A percentile compares a stretch with the other conserved stretches of the same genome.
These are phyloP conservation scores for Dioszegia hungarica DNA, from an alignment of 768 basidiomycete species.

Conservation along the genomic window DNA sequence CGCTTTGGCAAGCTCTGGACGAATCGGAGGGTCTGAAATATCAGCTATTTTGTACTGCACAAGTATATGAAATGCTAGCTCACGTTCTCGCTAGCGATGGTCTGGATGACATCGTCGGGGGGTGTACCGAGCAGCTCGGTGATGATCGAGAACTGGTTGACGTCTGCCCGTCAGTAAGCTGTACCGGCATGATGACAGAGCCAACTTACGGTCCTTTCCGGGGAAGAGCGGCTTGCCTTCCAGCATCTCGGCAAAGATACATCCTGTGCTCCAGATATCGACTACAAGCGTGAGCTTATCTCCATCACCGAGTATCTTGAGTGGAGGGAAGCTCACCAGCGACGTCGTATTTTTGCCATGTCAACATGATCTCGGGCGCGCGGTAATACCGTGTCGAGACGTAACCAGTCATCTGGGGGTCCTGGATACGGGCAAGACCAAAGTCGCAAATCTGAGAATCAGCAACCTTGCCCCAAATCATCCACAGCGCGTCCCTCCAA, in stretches of 20 bases:
- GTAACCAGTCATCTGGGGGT: conserved; percentile 99
- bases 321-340: conserved; percentile 59
- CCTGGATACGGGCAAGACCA: conserved; percentile 95
- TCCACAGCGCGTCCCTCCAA: neutral
- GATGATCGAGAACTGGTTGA: conserved; percentile 99
- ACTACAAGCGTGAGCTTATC: conserved; percentile 51
- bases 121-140: conserved; percentile 98
- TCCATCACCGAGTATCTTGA: neutral
- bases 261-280: conserved; percentile 98
- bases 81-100: conserved; percentile 96
- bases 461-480: neutral
- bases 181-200: neutral
- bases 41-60: neutral
- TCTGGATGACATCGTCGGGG: conserved; percentile 98
- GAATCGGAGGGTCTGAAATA: conserved; percentile 80
- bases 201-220: conserved; percentile 95
- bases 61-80: conserved; percentile 35
- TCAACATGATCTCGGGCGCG: conserved; percentile 99
- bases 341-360: conserved; percentile 99
- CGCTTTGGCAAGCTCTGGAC: conserved; percentile 97
- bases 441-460: conserved; percentile 81
- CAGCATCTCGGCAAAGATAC: conserved; percentile 99
- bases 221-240: conserved; percentile 98
- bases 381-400: conserved; percentile 98
- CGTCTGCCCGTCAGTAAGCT: conserved; percentile 58